These are phyloP conservation scores for Pythium rhizo-oryzae DNA, from an alignment of 352 stramenopile species.

Conservation along the genomic window DNA sequence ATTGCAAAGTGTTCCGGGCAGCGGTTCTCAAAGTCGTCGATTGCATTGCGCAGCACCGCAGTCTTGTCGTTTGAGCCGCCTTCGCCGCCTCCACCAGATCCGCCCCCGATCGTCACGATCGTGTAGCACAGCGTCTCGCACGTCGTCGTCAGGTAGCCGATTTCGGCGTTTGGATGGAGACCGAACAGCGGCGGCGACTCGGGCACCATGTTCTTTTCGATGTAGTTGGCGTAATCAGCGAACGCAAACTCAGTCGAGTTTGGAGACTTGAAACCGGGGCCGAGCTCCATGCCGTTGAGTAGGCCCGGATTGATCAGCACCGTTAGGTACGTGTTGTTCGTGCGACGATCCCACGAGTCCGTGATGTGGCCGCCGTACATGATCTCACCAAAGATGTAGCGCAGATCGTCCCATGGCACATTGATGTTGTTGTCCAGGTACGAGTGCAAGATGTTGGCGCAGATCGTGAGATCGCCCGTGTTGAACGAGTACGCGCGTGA, in stretches of 20 bases:
- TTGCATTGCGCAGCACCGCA: slow-evolving; percentile 75
- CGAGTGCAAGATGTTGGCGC: slow-evolving; percentile 92
- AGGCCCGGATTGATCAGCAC: slow-evolving; percentile 90
- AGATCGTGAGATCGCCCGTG: slow-evolving; percentile 95
- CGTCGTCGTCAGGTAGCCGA: slow-evolving; percentile 94
- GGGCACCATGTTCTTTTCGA: slow-evolving; percentile 92
- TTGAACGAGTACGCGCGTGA: slow-evolving; percentile 96
- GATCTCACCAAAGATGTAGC: slow-evolving; percentile 97
- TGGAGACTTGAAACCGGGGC: slow-evolving; percentile 93
- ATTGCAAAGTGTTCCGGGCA: slow-evolving; percentile 94
- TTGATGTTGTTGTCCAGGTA: slow-evolving; percentile 93
- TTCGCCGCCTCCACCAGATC: slow-evolving; percentile 54
- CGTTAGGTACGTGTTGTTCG: slow-evolving; percentile 95
- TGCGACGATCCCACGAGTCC: slow-evolving; percentile 94
- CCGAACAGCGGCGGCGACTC: slow-evolving; percentile 94
- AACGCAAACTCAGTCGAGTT: slow-evolving; percentile 86
- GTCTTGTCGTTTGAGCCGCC: slow-evolving; percentile 75
- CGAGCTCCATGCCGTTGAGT: slow-evolving; percentile 92
- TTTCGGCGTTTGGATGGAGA: slow-evolving; percentile 95
- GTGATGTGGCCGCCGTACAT: slow-evolving; percentile 98
- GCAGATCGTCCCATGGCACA: slow-evolving; percentile 95
- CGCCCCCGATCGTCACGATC: slow-evolving; percentile 91
- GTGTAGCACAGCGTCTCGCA: slow-evolving; percentile 93
- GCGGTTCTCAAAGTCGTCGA: slow-evolving; percentile 90
- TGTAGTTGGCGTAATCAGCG: slow-evolving; percentile 89